Percentiles rank a stretch among this genome's conserved stretches.
Conservation (phyloP, 345 rosid species). For the Eucalyptus regnans region DNA sequence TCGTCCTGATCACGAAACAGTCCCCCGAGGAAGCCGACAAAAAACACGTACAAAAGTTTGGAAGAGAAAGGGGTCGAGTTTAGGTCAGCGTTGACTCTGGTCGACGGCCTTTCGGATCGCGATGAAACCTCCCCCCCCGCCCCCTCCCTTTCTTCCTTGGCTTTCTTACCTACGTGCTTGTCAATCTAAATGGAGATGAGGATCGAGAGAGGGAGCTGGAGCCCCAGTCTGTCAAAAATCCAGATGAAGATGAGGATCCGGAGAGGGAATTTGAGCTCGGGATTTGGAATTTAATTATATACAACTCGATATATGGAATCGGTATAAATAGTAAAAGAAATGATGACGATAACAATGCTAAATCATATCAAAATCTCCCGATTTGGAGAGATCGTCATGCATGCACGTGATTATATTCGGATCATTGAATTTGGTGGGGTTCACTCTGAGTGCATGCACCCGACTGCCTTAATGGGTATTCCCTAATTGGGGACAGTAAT, state of each 20-base stretch:
- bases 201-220: not conserved
- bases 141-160: not conserved
- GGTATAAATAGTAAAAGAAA: not conserved
- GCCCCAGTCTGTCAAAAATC: not conserved
- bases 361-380: not conserved
- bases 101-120: not conserved
- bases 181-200: not conserved
- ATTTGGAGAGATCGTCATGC: not conserved
- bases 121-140: not conserved
- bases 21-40: not conserved
- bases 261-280: not conserved
- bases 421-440: not conserved
- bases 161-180: not conserved
- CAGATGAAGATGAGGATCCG: not conserved
- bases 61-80: not conserved
- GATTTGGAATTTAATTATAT: not conserved
- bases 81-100: not conserved
- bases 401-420: not conserved
- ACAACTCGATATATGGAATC: not conserved
- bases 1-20: not conserved
- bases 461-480: not conserved
- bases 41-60: rapidly evolving
- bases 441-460: not conserved
- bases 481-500: not conserved
- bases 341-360: not conserved